Percentiles rank a stretch among this genome's conserved stretches.
phyloP scores from a whole-genome alignment of 1,139 yeast species.

The Geotrichum phurueaensis region DNA sequence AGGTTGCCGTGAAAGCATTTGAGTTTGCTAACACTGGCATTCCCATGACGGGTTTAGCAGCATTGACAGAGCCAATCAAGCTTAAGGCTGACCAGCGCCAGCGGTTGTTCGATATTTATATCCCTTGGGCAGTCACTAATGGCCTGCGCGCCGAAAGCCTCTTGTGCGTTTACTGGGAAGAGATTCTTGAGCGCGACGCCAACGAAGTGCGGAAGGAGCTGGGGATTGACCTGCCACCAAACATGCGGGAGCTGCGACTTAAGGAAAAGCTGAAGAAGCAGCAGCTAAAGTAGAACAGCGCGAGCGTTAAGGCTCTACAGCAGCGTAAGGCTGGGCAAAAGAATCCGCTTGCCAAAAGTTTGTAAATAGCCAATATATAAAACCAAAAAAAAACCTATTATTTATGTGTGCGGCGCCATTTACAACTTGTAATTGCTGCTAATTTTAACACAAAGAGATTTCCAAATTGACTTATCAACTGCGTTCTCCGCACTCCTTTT shows the following conservation, averaged over 20 bases:
- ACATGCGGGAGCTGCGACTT: conserved; percentile 61
- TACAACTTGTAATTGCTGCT: no score
- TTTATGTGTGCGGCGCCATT: no score
- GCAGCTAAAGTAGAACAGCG: not conserved
- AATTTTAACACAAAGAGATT: no score
- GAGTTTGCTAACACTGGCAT: conserved; percentile 90
- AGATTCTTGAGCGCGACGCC: conserved; percentile 65
- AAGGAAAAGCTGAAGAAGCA: conserved; percentile 2
- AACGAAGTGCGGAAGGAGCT: conserved; percentile 63
- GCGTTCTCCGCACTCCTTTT: no score
- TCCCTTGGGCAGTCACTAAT: conserved; percentile 83
- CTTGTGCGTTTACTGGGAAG: conserved; percentile 92
- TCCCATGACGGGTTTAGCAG: conserved; percentile 94
- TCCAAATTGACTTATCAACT: no score
- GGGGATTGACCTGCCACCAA: conserved; percentile 73
- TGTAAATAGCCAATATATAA: not conserved
- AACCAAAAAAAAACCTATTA: not conserved
- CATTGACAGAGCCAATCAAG: conserved; percentile 77
- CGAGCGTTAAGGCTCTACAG: not conserved
- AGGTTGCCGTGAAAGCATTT: conserved; percentile 83
- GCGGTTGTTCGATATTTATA: conserved; percentile 49
- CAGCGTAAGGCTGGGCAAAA: no score
- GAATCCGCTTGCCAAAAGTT: not conserved
- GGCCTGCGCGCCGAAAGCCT: conserved; percentile 72
- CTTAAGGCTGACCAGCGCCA: conserved; percentile 52